phyloP scores from a whole-genome alignment of 176 grass and related monocot genomes.

The Urochloa ruziziensis region DNA sequence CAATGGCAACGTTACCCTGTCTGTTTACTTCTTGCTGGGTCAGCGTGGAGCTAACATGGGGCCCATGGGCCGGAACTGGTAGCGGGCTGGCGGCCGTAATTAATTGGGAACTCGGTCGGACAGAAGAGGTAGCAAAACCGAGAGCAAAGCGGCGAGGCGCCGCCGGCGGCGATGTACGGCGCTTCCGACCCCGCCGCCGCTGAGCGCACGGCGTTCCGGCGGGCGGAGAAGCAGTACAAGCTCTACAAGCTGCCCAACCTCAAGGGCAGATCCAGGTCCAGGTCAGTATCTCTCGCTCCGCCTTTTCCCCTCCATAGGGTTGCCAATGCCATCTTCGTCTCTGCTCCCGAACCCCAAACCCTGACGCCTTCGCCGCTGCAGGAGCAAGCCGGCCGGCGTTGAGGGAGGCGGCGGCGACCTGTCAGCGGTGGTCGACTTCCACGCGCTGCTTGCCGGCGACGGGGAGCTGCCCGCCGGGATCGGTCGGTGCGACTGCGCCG shows the following conservation, averaged over 20 bases:
- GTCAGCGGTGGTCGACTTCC: conserved; percentile 61
- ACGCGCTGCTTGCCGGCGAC: conserved; percentile 23
- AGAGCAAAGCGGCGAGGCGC: not conserved
- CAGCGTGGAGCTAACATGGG: not conserved
- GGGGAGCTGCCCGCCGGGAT: conserved; percentile 36
- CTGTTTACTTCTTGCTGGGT: no score
- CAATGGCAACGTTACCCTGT: no score
- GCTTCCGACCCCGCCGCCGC: conserved; percentile 22
- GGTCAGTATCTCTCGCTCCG: not conserved
- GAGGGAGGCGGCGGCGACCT: conserved; percentile 15
- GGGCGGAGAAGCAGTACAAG: conserved; percentile 85
- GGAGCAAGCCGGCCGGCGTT: not conserved
- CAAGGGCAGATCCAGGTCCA: conserved; percentile 50
- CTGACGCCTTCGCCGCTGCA: not conserved
- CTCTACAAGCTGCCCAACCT: conserved; percentile 56
- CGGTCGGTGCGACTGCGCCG: conserved; percentile 30
- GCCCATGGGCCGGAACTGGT: not conserved
- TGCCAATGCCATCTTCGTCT: not conserved
- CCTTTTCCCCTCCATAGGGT: not conserved
- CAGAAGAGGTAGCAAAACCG: no score
- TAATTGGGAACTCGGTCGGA: no score
- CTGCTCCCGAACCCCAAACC: not conserved
- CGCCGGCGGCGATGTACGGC: conserved; percentile 55
- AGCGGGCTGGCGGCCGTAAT: not conserved
- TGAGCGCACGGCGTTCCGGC: conserved; percentile 79